These are phyloP conservation scores for Epichloe gansuensis DNA, from an alignment of 2,329 filamentous ascomycete species.

Conservation along the genomic window DNA sequence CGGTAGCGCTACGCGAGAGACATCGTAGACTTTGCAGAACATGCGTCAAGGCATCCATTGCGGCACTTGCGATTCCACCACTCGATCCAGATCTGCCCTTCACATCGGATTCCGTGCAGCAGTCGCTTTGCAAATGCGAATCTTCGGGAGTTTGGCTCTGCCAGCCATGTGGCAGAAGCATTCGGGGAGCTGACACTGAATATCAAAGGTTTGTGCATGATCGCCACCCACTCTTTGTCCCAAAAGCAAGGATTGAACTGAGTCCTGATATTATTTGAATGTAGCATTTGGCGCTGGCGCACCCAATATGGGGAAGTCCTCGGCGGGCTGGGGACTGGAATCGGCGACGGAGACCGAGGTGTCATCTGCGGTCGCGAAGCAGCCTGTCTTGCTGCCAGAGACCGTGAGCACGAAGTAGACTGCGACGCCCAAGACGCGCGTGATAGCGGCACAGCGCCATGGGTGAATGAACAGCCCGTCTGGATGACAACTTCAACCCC, in stretches of 20 bases:
- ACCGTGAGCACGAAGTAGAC: slow-evolving; percentile 73
- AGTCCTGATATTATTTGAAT: background rate
- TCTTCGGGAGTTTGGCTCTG: slow-evolving; percentile 66
- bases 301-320: slow-evolving; percentile 72
- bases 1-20: slow-evolving; percentile 53
- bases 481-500: slow-evolving; percentile 12
- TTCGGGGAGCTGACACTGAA: slow-evolving; percentile 46
- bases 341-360: slow-evolving; percentile 77
- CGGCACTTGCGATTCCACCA: slow-evolving; percentile 33
- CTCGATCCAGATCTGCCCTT: slow-evolving; percentile 33
- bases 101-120: slow-evolving; percentile 43
- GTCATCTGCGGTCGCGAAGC: slow-evolving; percentile 73
- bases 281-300: slow-evolving; percentile 76
- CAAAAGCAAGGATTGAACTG: background rate
- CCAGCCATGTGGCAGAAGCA: slow-evolving; percentile 63
- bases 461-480: slow-evolving; percentile 11
- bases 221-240: background rate
- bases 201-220: slow-evolving; percentile 38
- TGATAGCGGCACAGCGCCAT: slow-evolving; percentile 21
- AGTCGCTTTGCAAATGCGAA: slow-evolving; percentile 39
- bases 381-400: slow-evolving; percentile 62
- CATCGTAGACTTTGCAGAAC: slow-evolving; percentile 69
- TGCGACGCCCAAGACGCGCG: slow-evolving; percentile 67
- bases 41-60: slow-evolving; percentile 61
- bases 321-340: slow-evolving; percentile 69